phyloP scores from a whole-genome alignment of 2,329 filamentous ascomycete genomes.

The Aspergillus nomiae region DNA sequence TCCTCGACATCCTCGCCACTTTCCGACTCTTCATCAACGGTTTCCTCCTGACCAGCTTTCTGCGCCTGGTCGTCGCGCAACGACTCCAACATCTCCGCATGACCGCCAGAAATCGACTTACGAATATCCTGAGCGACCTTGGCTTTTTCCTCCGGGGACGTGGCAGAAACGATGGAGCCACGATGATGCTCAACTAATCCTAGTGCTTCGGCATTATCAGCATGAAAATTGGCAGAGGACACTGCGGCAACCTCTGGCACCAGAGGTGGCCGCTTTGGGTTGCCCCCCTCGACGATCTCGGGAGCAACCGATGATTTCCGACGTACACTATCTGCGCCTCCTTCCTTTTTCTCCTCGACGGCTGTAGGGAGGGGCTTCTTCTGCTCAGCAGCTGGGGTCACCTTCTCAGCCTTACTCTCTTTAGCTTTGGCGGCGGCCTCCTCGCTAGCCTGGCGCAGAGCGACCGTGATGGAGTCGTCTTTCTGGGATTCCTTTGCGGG shows the following conservation, averaged over 20 bases:
- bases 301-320: conserved; percentile 32
- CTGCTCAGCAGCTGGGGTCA: conserved; percentile 12
- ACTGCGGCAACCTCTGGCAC: conserved; percentile 39
- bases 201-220: conserved; percentile 37
- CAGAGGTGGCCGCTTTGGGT: conserved; percentile 33
- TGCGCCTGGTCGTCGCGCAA: conserved; percentile 33
- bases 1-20: conserved; percentile 13
- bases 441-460: conserved; percentile 47
- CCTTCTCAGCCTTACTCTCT: conserved; percentile 24
- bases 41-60: conserved; percentile 24
- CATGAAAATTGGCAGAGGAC: conserved; percentile 42
- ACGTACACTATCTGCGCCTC: conserved; percentile 23
- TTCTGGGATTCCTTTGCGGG: conserved; percentile 39
- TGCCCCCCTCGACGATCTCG: conserved; percentile 27
- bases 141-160: conserved; percentile 36
- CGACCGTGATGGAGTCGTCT: conserved; percentile 40
- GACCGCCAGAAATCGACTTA: conserved; percentile 37
- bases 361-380: conserved; percentile 18
- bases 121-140: conserved; percentile 40
- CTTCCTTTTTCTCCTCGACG: conserved; percentile 17
- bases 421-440: conserved; percentile 43
- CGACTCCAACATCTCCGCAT: conserved; percentile 27
- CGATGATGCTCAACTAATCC: conserved; percentile 44
- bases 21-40: conserved; percentile 27
- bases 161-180: conserved; percentile 37